Base-by-base conservation (phyloP, 2,329 filamentous ascomycete species). In the Thelonectria blattea region DNA sequence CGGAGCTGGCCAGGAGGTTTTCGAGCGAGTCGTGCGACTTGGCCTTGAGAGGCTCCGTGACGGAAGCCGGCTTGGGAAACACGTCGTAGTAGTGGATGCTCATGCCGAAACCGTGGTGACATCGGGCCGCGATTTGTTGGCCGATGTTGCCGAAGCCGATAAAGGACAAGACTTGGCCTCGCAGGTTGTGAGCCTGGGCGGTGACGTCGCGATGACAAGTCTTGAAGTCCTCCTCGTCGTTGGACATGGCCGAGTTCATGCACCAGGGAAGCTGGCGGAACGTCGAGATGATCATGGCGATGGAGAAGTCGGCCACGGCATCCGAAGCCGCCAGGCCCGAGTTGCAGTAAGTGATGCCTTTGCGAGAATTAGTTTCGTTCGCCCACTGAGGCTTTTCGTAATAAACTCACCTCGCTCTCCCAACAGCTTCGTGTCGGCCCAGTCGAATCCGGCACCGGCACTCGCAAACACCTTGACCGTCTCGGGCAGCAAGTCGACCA, bases 301-400 rank as follows among this genome's bases (percentile, higher is more conserved):
- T 80, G 17, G 88, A 86, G 62, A 90, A 86, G 73, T 92, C 90
- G 52, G 89, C 89, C 1, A 92, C 89, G 5, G 89, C 86, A 69
- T 92, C 90, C 7, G 88, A 88, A 37, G 88, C 88, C 0, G 89
- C 88, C 2, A 86, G 82, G 2, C 88, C 89, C 3, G 86, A 84
- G 75, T 92, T 92, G 79, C 89, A 92, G 76, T 92, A 92, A 52
- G 89, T 76, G 63, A 91, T 84, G 39, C 86, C 84, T 84, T 51
- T 0, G 8, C n/a, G 10, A 37, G 11, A 7, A 10, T 42, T 32
- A 8, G 9, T 43, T 2, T 30, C 2, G 17, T 3, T 9, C 17
- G 18, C 22, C n/a, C 7, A 1, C 27, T 5, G 20, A 18, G 10
- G n/a, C 39, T 1, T 15, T 18, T 50, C 18, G 39, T 8, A 2